Conservation (phyloP, 371 early-diverging fungal genomes). For the Coemansia sp. region DNA sequence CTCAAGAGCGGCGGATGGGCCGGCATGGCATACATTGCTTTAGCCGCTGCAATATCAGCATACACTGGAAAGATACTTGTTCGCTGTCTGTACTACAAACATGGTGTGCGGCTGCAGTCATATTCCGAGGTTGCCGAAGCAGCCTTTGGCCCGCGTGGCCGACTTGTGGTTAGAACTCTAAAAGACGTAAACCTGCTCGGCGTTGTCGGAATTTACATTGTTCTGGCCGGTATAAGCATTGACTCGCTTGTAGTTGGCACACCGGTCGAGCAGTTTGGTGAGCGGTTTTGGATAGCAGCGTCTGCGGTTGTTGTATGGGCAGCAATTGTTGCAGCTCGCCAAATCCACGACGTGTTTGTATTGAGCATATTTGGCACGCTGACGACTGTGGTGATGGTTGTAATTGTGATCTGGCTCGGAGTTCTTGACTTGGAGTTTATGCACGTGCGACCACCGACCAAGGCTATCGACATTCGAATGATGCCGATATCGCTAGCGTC, state of each 20-base stretch:
- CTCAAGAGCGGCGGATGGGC: conserved; percentile 82
- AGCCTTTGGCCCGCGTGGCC: conserved; percentile 44
- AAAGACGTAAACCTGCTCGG: conserved; percentile 58
- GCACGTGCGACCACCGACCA: conserved; percentile 36
- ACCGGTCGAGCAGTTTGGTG: conserved; percentile 24
- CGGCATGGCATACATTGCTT: conserved; percentile 67
- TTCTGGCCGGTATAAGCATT: conserved; percentile 69
- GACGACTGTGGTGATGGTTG: conserved; percentile 51
- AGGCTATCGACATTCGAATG: conserved; percentile 29
- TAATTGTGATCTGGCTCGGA: conserved; percentile 49
- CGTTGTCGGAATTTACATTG: conserved; percentile 73
- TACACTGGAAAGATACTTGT: conserved; percentile 70
- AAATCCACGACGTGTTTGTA: conserved; percentile 50
- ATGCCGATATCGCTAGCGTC: conserved; percentile 51
- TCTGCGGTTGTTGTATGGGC: conserved; percentile 46
- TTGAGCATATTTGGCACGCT: conserved; percentile 54
- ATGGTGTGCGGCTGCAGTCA: conserved; percentile 51
- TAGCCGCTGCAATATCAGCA: conserved; percentile 71
- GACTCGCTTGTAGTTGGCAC: conserved; percentile 52
- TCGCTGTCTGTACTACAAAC: conserved; percentile 68
- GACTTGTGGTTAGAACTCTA: conserved; percentile 20
- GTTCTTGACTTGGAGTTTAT: conserved; percentile 26
- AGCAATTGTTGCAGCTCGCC: conserved; percentile 41
- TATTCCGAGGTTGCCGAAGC: conserved; percentile 51
- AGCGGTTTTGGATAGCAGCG: conserved; percentile 46